Evolutionary conservation across 129 eudicot species (phyloP).

Genomic region (Sambucus nigra): DNA sequence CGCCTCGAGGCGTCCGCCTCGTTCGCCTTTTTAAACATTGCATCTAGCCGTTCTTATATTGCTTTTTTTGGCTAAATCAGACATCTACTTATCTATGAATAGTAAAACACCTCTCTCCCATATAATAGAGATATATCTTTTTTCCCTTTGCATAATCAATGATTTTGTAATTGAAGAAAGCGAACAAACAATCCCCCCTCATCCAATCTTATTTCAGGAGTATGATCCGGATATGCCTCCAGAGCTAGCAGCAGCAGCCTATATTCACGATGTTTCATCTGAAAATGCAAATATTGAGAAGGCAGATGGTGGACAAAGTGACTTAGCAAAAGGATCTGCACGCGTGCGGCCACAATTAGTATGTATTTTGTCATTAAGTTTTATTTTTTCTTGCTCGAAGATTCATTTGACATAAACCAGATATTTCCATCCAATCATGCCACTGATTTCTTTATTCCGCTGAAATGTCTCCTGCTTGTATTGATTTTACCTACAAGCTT

Average conservation of each 20-base stretch:
- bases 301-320: slow-evolving; percentile 41
- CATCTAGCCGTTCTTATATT: too few relatives aligned
- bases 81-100: too few relatives aligned
- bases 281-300: slow-evolving; percentile 42
- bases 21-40: too few relatives aligned
- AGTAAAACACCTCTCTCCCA: too few relatives aligned
- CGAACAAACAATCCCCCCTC: too few relatives aligned
- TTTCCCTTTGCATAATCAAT: too few relatives aligned
- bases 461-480: neutral
- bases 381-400: neutral
- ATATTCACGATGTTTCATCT: slow-evolving; percentile 54
- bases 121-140: too few relatives aligned
- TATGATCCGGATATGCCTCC: slow-evolving; percentile 99
- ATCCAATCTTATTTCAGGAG: slow-evolving; percentile 36
- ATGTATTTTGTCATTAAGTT: slow-evolving; percentile 14
- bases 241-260: slow-evolving; percentile 97
- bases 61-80: too few relatives aligned
- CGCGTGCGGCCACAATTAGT: slow-evolving; percentile 59
- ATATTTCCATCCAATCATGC: neutral
- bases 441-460: neutral
- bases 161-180: too few relatives aligned
- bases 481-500: neutral
- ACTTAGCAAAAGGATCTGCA: slow-evolving; percentile 41
- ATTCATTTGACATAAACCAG: neutral
- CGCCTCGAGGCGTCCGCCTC: too few relatives aligned